These are phyloP conservation scores for Ascochyta lentis DNA, from an alignment of 2,329 filamentous ascomycete species.

Conservation along the genomic window DNA sequence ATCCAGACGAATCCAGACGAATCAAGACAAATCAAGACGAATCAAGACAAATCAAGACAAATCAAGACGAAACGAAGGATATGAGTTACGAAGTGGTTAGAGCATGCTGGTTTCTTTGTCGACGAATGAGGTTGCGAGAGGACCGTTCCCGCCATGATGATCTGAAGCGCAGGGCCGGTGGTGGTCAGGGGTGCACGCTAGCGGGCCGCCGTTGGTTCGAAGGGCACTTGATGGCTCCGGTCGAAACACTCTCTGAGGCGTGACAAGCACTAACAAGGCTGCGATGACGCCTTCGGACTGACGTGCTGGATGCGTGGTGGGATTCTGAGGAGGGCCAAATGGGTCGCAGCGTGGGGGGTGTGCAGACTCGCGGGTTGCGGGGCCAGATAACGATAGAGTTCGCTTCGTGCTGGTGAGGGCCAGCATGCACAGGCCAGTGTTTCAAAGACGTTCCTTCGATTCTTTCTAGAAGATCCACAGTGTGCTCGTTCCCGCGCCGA, in stretches of 20 bases:
- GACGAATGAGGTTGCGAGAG: constrained; percentile 11
- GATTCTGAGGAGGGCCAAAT: background rate
- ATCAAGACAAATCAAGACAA: background rate
- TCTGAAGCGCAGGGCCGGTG: constrained; percentile 12
- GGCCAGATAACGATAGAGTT: constrained; percentile 1
- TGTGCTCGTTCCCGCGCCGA: constrained; percentile 16
- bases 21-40: too few species aligned
- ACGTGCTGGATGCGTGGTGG: background rate
- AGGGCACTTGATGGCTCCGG: constrained; percentile 10
- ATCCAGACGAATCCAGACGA: too few species aligned
- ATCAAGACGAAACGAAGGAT: background rate
- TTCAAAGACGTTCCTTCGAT: constrained; percentile 15
- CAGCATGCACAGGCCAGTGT: constrained; percentile 9
- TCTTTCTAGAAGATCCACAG: constrained; percentile 17
- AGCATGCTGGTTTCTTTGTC: background rate
- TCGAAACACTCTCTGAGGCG: constrained; percentile 3
- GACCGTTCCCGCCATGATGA: constrained; percentile 9
- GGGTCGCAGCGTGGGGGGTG: background rate
- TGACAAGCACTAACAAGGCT: constrained; percentile 10
- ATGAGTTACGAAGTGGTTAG: background rate
- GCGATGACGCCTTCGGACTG: background rate
- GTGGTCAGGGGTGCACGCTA: constrained; percentile 12
- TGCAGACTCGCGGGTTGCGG: background rate
- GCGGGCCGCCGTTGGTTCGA: constrained; percentile 5
- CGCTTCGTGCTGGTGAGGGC: constrained; percentile 4